A percentile compares a stretch with the other conserved stretches of the same genome.
Conservation (phyloP, 2,329 filamentous ascomycete genomes). For the Paecilomyces niveus region DNA sequence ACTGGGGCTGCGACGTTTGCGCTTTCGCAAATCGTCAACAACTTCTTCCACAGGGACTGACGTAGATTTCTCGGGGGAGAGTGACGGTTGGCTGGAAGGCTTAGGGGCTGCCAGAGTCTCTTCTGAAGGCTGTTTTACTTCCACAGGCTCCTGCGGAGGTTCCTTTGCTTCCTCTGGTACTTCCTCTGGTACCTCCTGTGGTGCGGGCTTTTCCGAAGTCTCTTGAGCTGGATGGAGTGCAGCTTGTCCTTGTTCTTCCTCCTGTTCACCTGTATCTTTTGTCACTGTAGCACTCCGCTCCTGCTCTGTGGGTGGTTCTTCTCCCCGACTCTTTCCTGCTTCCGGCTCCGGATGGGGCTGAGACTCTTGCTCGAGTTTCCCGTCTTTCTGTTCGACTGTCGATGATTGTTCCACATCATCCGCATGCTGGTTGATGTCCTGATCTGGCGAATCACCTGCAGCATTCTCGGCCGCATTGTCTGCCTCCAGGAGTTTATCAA, state of each 20-base stretch:
- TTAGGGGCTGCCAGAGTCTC: conserved; percentile 5
- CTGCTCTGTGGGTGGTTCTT: background rate
- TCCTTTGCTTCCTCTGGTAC: background rate
- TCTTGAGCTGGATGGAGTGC: background rate
- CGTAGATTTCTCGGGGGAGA: conserved; percentile 19
- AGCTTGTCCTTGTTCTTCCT: background rate
- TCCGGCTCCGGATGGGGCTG: background rate
- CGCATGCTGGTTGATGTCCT: conserved; percentile 7
- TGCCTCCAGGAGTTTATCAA: conserved; percentile 53
- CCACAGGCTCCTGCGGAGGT: conserved; percentile 4
- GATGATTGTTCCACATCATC: conserved; percentile 6
- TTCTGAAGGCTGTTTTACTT: conserved; percentile 3
- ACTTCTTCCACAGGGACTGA: conserved; percentile 28
- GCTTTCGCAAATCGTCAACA: conserved; percentile 53
- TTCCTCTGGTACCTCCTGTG: background rate
- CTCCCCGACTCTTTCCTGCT: background rate
- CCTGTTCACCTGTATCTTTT: background rate
- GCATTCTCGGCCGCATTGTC: conserved; percentile 26
- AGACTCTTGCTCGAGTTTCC: background rate
- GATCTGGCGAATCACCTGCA: background rate
- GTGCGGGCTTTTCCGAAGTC: conserved; percentile 5
- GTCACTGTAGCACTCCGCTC: background rate
- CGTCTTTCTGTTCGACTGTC: conserved; percentile 2
- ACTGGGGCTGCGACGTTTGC: conserved; percentile 60
- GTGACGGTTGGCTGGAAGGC: conserved; percentile 14